phyloP scores from a whole-genome alignment of 768 basidiomycete genomes.

The Imleria badia region DNA sequence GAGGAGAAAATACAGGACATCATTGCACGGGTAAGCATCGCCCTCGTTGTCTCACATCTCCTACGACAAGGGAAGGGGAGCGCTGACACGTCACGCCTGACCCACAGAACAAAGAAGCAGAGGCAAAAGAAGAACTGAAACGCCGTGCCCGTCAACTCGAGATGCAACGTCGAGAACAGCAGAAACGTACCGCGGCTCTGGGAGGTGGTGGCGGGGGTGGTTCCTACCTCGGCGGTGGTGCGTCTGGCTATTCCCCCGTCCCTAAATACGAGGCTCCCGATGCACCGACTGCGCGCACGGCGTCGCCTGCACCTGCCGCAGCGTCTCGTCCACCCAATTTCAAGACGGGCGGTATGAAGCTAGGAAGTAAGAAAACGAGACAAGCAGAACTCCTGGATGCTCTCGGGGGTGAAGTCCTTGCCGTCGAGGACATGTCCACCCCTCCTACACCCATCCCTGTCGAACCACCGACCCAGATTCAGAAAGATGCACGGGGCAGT shows the following conservation, averaged over 20 bases:
- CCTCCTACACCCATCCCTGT: constrained; percentile 50
- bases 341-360: constrained; percentile 95
- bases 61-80: too few species aligned
- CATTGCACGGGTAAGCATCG: constrained; percentile 86
- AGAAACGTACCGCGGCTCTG: constrained; percentile 62
- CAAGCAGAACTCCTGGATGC: constrained; percentile 88
- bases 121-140: constrained; percentile 98
- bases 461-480: constrained; percentile 42
- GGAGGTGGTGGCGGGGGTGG: constrained; percentile 44
- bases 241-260: constrained; percentile 69
- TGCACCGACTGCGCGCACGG: constrained; percentile 42
- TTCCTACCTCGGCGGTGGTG: constrained; percentile 65
- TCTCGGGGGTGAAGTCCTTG: constrained; percentile 73
- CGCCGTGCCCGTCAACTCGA: constrained; percentile 97
- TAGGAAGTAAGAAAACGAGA: constrained; percentile 89
- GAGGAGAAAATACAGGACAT: constrained; percentile 98
- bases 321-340: constrained; percentile 73
- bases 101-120: constrained; percentile 92
- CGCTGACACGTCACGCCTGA: not conserved
- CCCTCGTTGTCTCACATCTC: too few species aligned
- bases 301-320: constrained; percentile 44
- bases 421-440: constrained; percentile 51
- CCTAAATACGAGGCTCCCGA: constrained; percentile 71
- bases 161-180: constrained; percentile 95
- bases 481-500: constrained; percentile 56